Conservation (phyloP, 208 protist genomes). For the Wallacemonas sp. region DNA sequence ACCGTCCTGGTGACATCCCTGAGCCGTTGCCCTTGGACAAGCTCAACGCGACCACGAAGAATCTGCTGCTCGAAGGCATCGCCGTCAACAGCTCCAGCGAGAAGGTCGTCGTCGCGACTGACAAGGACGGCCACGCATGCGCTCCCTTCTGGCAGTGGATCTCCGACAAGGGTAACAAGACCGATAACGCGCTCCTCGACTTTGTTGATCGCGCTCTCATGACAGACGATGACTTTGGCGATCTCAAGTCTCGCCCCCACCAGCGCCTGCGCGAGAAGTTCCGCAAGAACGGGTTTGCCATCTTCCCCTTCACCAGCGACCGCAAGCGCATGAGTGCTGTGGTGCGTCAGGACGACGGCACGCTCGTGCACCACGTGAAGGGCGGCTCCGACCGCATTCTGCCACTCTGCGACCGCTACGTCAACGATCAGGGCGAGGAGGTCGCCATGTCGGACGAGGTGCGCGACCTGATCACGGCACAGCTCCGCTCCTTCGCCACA, state of each 20-base stretch:
- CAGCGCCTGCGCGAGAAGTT: conserved; percentile 46
- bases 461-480: conserved; percentile 34
- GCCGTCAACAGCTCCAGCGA: conserved; percentile 81
- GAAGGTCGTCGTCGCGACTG: conserved; percentile 49
- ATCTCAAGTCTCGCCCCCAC: conserved; percentile 50
- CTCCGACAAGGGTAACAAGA: conserved; percentile 84
- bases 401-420: conserved; percentile 64
- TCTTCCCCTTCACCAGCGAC: conserved; percentile 88
- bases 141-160: conserved; percentile 65
- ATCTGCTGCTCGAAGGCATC: conserved; percentile 46
- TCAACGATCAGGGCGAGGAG: conserved; percentile 52
- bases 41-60: conserved; percentile 10
- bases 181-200: conserved; percentile 82
- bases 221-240: conserved; percentile 21
- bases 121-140: conserved; percentile 40
- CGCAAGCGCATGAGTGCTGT: conserved; percentile 90
- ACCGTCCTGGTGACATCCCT: conserved; percentile 54
- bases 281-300: conserved; percentile 45
- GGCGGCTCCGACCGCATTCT: conserved; percentile 93
- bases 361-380: conserved; percentile 81
- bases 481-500: conserved; percentile 49
- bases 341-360: conserved; percentile 39
- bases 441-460: conserved; percentile 41
- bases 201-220: conserved; percentile 64
- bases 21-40: conserved; percentile 30